Percentiles rank a stretch among this genome's conserved stretches.
phyloP scores from a whole-genome alignment of 2,329 filamentous ascomycete genomes.

The Fusarium duplospermum region DNA sequence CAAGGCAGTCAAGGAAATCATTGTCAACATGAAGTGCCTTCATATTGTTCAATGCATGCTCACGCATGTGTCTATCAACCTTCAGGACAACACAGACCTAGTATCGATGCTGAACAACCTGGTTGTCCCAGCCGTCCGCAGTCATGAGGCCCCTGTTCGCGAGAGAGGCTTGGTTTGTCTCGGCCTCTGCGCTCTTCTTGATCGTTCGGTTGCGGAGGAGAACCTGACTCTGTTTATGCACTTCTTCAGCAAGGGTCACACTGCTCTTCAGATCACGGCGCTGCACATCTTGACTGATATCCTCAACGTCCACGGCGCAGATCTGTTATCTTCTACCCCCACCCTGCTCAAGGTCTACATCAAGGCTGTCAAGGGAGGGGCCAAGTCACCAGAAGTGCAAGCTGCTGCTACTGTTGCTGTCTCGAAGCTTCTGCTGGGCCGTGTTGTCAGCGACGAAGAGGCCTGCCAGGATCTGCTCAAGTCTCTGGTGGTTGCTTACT shows the following conservation, averaged over 20 bases:
- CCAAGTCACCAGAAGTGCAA: slow-evolving; percentile 78
- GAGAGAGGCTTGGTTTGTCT: slow-evolving; percentile 91
- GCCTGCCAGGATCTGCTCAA: slow-evolving; percentile 81
- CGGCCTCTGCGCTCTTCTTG: slow-evolving; percentile 89
- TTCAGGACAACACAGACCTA: slow-evolving; percentile 91
- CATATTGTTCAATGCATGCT: slow-evolving; percentile 98
- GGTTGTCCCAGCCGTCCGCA: slow-evolving; percentile 93
- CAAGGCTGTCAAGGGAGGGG: slow-evolving; percentile 80
- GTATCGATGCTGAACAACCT: slow-evolving; percentile 98
- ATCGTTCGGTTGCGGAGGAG: slow-evolving; percentile 90
- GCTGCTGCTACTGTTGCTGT: slow-evolving; percentile 83
- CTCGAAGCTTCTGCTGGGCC: slow-evolving; percentile 86
- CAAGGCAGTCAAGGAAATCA: slow-evolving; percentile 88
- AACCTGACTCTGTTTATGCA: slow-evolving; percentile 95
- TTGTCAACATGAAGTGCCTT: slow-evolving; percentile 98
- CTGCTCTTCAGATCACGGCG: slow-evolving; percentile 88
- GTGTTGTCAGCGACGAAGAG: slow-evolving; percentile 77
- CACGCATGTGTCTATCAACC: slow-evolving; percentile 86
- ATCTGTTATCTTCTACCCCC: slow-evolving; percentile 76
- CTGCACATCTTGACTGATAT: slow-evolving; percentile 95
- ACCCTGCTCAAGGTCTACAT: slow-evolving; percentile 87
- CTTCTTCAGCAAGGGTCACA: slow-evolving; percentile 93
- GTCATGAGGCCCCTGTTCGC: slow-evolving; percentile 90
- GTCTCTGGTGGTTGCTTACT: slow-evolving; percentile 86
- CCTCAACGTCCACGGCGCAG: slow-evolving; percentile 85